phyloP scores from a whole-genome alignment of 2,329 filamentous ascomycete genomes.

The Aspergillus amoenus region DNA sequence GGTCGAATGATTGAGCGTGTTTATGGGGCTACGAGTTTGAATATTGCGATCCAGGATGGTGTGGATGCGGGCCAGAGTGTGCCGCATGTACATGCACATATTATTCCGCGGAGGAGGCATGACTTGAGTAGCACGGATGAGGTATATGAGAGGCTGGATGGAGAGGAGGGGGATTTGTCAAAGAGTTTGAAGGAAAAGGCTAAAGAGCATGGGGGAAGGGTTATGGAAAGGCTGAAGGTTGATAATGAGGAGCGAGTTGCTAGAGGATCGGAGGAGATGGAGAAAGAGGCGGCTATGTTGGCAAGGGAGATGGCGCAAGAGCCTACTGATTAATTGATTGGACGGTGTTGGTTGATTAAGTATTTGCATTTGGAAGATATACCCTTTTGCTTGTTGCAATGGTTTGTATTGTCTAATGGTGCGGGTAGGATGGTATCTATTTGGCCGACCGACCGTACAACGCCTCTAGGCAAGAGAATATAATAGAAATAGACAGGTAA shows the following conservation, averaged over 20 bases:
- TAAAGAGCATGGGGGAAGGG: slow-evolving; percentile 57
- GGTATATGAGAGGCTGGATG: slow-evolving; percentile 80
- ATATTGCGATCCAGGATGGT: slow-evolving; percentile 94
- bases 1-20: slow-evolving; percentile 69
- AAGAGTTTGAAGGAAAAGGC: slow-evolving; percentile 53
- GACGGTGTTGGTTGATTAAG: background rate
- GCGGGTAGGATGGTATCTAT: slow-evolving; percentile 6
- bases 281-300: slow-evolving; percentile 46
- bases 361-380: background rate
- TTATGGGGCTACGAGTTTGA: slow-evolving; percentile 72
- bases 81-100: slow-evolving; percentile 87
- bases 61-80: slow-evolving; percentile 89
- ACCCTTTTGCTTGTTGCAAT: background rate
- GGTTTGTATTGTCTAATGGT: background rate
- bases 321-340: slow-evolving; percentile 6
- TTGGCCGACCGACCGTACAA: slow-evolving; percentile 5
- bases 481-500: background rate
- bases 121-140: slow-evolving; percentile 67
- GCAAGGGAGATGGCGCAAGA: slow-evolving; percentile 33
- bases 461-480: slow-evolving; percentile 5
- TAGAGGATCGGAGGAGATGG: slow-evolving; percentile 41
- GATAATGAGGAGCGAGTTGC: slow-evolving; percentile 59
- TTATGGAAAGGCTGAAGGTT: slow-evolving; percentile 1
- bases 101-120: slow-evolving; percentile 70
- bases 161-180: slow-evolving; percentile 80